These are phyloP conservation scores for Mitragyna speciosa DNA, from an alignment of 257 asterid genomes.

Conservation along the genomic window DNA sequence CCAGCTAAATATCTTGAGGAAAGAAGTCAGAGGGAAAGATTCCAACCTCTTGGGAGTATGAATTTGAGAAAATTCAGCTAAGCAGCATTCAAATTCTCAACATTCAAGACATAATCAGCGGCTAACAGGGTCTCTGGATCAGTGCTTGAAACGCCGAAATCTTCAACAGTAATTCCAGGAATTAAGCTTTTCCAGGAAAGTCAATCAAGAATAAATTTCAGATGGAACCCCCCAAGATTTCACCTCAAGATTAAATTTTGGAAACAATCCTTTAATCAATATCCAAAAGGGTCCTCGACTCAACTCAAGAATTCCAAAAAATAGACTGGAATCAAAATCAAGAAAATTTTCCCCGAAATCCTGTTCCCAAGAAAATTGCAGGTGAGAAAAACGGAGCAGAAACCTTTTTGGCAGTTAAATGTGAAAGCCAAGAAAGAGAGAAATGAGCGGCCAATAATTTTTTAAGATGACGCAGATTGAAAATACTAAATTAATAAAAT, in stretches of 20 bases:
- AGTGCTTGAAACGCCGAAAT: not conserved
- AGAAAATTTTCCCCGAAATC: not conserved
- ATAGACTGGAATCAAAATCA: not conserved
- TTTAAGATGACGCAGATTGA: not conserved
- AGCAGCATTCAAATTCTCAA: not conserved
- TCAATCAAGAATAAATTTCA: not conserved
- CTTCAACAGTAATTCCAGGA: conserved; percentile 13
- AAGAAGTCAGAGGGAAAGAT: not conserved
- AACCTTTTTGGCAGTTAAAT: not conserved
- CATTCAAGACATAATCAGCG: conserved; percentile 2
- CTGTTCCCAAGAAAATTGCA: conserved; percentile 9
- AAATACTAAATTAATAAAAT: not conserved
- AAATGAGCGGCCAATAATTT: not conserved
- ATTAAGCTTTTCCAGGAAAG: conserved; percentile 15
- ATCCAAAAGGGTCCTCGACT: conserved; percentile 23
- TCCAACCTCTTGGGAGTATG: conserved; percentile 17
- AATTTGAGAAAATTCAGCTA: conserved; percentile 5
- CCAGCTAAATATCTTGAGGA: conserved; percentile 6
- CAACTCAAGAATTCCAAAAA: not conserved
- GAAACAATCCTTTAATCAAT: conserved; percentile 1
- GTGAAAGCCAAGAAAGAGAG: not conserved
- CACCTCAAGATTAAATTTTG: conserved; percentile 19
- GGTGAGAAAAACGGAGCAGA: not conserved
- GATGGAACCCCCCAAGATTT: not conserved
- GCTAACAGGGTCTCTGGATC: conserved; percentile 13